A percentile compares a stretch with the other conserved stretches of the same genome.
These are phyloP conservation scores for Claviceps sp. DNA, from an alignment of 2,329 filamentous ascomycete species.

Conservation along the genomic window DNA sequence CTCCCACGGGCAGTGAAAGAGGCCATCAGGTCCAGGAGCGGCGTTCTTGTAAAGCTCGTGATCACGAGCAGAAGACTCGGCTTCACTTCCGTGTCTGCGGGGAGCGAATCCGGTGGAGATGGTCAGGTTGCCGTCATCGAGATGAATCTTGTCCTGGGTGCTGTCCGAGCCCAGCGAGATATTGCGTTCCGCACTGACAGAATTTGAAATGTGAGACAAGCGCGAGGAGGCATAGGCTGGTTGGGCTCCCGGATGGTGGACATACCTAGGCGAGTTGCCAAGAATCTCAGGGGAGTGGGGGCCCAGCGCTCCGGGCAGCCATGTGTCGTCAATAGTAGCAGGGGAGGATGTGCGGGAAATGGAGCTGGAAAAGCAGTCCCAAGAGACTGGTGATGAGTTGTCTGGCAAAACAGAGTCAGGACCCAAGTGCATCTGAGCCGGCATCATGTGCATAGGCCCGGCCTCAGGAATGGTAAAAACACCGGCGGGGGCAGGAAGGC, in stretches of 20 bases:
- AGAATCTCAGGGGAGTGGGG: slow-evolving; percentile 34
- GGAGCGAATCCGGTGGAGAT: slow-evolving; percentile 26
- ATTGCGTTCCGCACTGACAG: slow-evolving; percentile 20
- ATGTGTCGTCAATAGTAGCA: slow-evolving; percentile 35
- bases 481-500: slow-evolving; percentile 23
- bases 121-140: slow-evolving; percentile 17
- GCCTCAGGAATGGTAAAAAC: slow-evolving; percentile 29
- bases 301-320: slow-evolving; percentile 22
- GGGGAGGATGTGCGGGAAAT: slow-evolving; percentile 39
- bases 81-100: slow-evolving; percentile 37
- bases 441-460: slow-evolving; percentile 38
- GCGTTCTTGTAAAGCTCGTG: slow-evolving; percentile 61
- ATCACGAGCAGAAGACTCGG: slow-evolving; percentile 43
- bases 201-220: slow-evolving; percentile 9
- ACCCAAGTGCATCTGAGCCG: slow-evolving; percentile 40
- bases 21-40: slow-evolving; percentile 53
- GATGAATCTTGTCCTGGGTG: slow-evolving; percentile 12
- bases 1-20: slow-evolving; percentile 88
- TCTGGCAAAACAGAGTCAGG: slow-evolving; percentile 35
- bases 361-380: slow-evolving; percentile 38
- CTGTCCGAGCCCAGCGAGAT: slow-evolving; percentile 17
- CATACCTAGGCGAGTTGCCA: slow-evolving; percentile 42
- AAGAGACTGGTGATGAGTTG: slow-evolving; percentile 38
- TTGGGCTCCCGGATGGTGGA: slow-evolving; percentile 12
- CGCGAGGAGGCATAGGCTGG: slow-evolving; percentile 1